A percentile compares a stretch with the other conserved stretches of the same genome.
Conservation (phyloP, 2,329 filamentous ascomycete genomes). For the Trichoderma cornu-damae region DNA sequence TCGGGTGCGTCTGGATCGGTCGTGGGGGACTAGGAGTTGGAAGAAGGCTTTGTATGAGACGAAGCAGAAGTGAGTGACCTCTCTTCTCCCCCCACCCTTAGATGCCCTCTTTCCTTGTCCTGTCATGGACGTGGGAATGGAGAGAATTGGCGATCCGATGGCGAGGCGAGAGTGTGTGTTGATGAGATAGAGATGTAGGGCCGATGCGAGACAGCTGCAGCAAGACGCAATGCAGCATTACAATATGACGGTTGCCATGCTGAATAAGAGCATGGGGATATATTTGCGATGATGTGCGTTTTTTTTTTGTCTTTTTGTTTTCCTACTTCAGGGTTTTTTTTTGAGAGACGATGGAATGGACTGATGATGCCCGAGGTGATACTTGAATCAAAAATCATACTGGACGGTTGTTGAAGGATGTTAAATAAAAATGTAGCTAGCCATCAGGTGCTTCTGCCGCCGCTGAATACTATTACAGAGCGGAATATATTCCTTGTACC, state of each 20-base stretch:
- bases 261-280: conserved; percentile 68
- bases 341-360: neutral
- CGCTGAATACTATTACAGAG: neutral
- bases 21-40: conserved; percentile 21
- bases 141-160: neutral
- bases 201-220: conserved; percentile 22
- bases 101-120: neutral
- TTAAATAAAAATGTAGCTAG: neutral
- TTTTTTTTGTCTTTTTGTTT: too few relatives aligned
- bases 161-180: neutral
- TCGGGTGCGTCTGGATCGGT: conserved; percentile 26
- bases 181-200: conserved; percentile 19
- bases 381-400: neutral
- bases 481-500: neutral
- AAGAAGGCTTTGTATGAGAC: conserved; percentile 22
- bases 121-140: neutral
- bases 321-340: neutral
- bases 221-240: conserved; percentile 52
- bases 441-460: neutral
- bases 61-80: conserved; percentile 28
- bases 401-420: neutral
- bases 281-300: conserved; percentile 47
- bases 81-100: too few relatives aligned
- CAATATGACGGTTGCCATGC: conserved; percentile 64
- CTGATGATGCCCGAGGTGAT: neutral